Conservation (phyloP, 1,284 basidiomycete genomes). For the Inonotus obliquus region DNA sequence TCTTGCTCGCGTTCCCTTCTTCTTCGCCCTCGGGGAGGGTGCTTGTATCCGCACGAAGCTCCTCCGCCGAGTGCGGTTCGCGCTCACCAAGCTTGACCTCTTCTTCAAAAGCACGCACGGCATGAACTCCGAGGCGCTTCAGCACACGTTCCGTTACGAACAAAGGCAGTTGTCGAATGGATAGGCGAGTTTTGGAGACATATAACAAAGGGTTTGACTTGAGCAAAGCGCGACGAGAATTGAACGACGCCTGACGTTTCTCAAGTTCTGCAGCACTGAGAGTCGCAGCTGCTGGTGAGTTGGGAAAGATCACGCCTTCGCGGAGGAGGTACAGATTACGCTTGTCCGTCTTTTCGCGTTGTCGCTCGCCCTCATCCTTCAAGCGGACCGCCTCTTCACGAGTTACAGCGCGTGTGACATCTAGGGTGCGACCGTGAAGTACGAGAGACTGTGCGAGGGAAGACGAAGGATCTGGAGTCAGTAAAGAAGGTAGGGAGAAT, state of each 20-base stretch:
- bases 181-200: constrained; percentile 91
- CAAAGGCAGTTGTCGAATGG: constrained; percentile 87
- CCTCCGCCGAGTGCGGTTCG: constrained; percentile 65
- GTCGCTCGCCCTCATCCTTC: constrained; percentile 81
- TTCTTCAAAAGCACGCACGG: constrained; percentile 72
- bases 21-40: constrained; percentile 23
- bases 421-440: constrained; percentile 89
- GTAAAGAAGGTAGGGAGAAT: constrained; percentile 79
- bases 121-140: constrained; percentile 83
- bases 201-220: constrained; percentile 91
- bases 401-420: constrained; percentile 88
- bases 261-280: constrained; percentile 75
- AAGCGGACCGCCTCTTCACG: constrained; percentile 83
- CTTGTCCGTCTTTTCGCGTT: constrained; percentile 89
- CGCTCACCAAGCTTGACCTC: constrained; percentile 72
- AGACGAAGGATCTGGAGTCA: constrained; percentile 94
- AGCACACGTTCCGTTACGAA: constrained; percentile 88
- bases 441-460: constrained; percentile 81
- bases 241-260: constrained; percentile 79
- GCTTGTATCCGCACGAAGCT: constrained; percentile 43
- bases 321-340: constrained; percentile 94
- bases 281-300: constrained; percentile 69
- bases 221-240: constrained; percentile 73
- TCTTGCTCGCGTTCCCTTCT: constrained; percentile 13
- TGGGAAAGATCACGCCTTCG: constrained; percentile 93